Conservation (phyloP, 768 basidiomycete genomes). For the Pleurotus cornucopiae region DNA sequence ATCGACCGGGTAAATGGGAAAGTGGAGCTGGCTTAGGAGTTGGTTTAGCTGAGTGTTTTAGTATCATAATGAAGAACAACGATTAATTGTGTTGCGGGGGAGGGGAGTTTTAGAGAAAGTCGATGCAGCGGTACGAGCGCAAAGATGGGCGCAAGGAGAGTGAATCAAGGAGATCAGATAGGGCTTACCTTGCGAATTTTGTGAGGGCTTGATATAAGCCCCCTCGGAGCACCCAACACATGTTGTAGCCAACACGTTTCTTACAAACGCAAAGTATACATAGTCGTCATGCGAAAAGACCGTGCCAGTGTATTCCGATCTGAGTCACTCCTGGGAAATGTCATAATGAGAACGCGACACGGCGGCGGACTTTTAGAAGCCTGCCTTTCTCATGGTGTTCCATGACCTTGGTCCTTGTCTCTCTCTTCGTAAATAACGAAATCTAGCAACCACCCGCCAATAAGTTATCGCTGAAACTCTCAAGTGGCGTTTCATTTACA, state of each 20-base stretch:
- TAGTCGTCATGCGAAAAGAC: conserved; percentile 5
- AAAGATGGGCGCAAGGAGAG: neutral
- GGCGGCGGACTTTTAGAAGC: neutral
- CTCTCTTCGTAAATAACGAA: neutral
- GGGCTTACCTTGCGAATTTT: neutral
- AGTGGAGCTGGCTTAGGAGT: neutral
- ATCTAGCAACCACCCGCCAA: neutral
- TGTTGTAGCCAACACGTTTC: conserved; percentile 5
- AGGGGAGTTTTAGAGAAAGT: neutral
- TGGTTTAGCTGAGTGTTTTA: neutral
- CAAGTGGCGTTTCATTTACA: neutral
- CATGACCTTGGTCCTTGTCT: neutral
- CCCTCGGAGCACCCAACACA: neutral
- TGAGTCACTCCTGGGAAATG: conserved; percentile 3
- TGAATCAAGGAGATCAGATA: neutral
- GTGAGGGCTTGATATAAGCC: neutral
- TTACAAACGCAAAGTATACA: neutral
- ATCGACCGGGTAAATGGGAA: neutral
- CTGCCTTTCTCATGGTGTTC: neutral
- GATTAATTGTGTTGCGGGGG: neutral
- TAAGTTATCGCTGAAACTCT: neutral
- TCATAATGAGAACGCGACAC: neutral
- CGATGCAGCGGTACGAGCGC: neutral
- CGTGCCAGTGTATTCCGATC: neutral
- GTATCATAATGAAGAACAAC: neutral